These are phyloP conservation scores for Dactylellina cionopaga DNA, from an alignment of 2,329 filamentous ascomycete species.

Conservation along the genomic window DNA sequence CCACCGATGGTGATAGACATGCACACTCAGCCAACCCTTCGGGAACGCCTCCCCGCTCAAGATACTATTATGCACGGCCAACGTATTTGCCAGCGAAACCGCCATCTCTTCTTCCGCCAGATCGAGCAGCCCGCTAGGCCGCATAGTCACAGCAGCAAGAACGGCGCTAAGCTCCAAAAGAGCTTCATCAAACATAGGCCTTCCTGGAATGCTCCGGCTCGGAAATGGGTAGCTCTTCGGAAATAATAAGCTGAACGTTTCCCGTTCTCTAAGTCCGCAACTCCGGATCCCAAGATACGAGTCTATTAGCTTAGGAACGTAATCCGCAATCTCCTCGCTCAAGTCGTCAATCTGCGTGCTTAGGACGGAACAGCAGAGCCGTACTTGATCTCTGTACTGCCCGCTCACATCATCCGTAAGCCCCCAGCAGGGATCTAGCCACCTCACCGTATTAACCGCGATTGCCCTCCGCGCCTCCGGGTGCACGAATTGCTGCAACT, in stretches of 20 bases:
- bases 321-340: slow-evolving; percentile 82
- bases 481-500: slow-evolving; percentile 81
- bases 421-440: slow-evolving; percentile 95
- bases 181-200: slow-evolving; percentile 80
- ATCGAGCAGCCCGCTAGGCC: slow-evolving; percentile 78
- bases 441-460: slow-evolving; percentile 82
- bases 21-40: slow-evolving; percentile 85
- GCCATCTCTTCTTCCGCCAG: slow-evolving; percentile 78
- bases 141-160: slow-evolving; percentile 81
- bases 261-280: slow-evolving; percentile 68
- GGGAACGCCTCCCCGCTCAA: slow-evolving; percentile 90
- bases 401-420: slow-evolving; percentile 76
- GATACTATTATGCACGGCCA: slow-evolving; percentile 89
- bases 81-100: slow-evolving; percentile 77
- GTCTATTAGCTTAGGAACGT: slow-evolving; percentile 88
- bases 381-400: slow-evolving; percentile 91
- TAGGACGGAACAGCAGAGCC: slow-evolving; percentile 90
- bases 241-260: slow-evolving; percentile 83
- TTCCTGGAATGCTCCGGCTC: slow-evolving; percentile 71
- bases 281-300: slow-evolving; percentile 83
- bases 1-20: slow-evolving; percentile 91
- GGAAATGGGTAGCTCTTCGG: slow-evolving; percentile 91
- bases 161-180: slow-evolving; percentile 89
- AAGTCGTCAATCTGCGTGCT: slow-evolving; percentile 84
- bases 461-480: slow-evolving; percentile 78